Conservation (phyloP, 2,329 filamentous ascomycete species). For the Dactylonectria estremocensis region DNA sequence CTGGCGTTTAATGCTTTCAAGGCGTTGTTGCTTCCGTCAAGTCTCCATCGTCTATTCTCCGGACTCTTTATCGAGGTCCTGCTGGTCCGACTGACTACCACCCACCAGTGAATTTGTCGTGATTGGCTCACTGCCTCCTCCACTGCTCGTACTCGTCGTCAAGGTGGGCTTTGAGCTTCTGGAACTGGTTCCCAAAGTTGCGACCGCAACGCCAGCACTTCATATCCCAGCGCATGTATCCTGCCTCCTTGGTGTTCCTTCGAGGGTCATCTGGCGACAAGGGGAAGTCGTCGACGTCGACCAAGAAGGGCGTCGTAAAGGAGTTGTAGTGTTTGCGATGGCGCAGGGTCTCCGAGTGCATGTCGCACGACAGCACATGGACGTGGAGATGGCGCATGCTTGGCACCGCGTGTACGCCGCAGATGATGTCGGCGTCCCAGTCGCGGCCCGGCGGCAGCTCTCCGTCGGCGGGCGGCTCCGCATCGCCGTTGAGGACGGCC, state of each 20-base stretch:
- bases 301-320: constrained; percentile 88
- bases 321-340: constrained; percentile 93
- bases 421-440: constrained; percentile 81
- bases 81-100: background rate
- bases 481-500: constrained; percentile 75
- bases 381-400: constrained; percentile 95
- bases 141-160: constrained; percentile 81
- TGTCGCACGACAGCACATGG: constrained; percentile 87
- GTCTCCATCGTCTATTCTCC: background rate
- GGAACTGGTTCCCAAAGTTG: constrained; percentile 83
- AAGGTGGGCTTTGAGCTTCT: constrained; percentile 82
- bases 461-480: constrained; percentile 42
- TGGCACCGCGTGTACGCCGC: constrained; percentile 88
- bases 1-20: constrained; percentile 17
- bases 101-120: background rate
- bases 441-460: constrained; percentile 80
- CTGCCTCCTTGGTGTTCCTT: constrained; percentile 68
- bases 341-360: constrained; percentile 79
- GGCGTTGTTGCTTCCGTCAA: constrained; percentile 4
- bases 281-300: constrained; percentile 85
- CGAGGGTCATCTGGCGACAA: constrained; percentile 76
- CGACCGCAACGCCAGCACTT: constrained; percentile 87
- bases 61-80: background rate
- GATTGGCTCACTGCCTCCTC: constrained; percentile 70
- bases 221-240: constrained; percentile 77